Percentiles rank a stretch among this genome's conserved stretches.
Evolutionary conservation across 1,284 basidiomycete species (phyloP).

Genomic region (Porogramme epimiltina): DNA sequence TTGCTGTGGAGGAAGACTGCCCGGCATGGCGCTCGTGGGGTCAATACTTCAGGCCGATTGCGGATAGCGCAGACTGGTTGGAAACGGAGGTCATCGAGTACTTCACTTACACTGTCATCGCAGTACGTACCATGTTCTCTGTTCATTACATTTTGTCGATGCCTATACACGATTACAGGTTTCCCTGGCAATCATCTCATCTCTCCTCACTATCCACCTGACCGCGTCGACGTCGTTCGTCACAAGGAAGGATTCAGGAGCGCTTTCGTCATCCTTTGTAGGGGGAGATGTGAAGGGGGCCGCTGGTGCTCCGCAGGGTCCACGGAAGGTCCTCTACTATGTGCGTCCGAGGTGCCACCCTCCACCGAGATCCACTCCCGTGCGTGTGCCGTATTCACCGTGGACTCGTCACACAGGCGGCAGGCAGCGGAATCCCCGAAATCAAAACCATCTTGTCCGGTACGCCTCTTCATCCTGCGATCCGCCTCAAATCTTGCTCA

Average conservation of each 20-base stretch:
- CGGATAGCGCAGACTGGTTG: conserved; percentile 26
- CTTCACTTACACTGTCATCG: conserved; percentile 72
- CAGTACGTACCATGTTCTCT: conserved; percentile 51
- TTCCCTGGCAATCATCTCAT: conserved; percentile 70
- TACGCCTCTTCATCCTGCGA: conserved; percentile 28
- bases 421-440: conserved; percentile 95
- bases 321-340: conserved; percentile 82
- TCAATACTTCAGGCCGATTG: conserved; percentile 39
- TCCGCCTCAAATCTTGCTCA: too few relatives aligned
- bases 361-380: not conserved
- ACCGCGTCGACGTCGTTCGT: conserved; percentile 87
- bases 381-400: not conserved
- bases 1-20: conserved; percentile 50
- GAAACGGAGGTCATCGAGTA: conserved; percentile 63
- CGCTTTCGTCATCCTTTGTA: conserved; percentile 56
- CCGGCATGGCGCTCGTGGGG: conserved; percentile 80
- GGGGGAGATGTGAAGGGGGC: conserved; percentile 26
- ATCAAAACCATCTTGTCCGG: conserved; percentile 96
- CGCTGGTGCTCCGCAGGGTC: conserved; percentile 27
- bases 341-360: conserved; percentile 42
- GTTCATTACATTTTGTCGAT: too few relatives aligned
- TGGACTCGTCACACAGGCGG: conserved; percentile 56
- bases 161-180: conserved; percentile 69
- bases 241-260: conserved; percentile 86
- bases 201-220: conserved; percentile 82